These are phyloP conservation scores for Exidia glandulosa DNA, from an alignment of 768 basidiomycete genomes.

Conservation along the genomic window DNA sequence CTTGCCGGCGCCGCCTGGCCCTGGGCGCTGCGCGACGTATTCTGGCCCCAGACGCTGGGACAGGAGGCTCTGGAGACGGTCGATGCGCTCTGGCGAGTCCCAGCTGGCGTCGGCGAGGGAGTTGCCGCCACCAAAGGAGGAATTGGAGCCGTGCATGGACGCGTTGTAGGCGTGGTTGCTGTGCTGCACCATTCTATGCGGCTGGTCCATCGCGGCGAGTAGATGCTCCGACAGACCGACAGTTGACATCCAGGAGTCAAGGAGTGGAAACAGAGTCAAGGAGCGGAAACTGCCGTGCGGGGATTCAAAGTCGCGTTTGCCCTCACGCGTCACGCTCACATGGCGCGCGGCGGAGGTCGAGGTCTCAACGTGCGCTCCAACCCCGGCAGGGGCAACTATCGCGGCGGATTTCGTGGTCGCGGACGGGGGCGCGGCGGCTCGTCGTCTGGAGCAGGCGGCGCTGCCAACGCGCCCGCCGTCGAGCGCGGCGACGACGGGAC, in stretches of 20 bases:
- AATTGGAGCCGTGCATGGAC: not conserved
- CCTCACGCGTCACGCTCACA: not conserved
- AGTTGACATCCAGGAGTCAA: too few relatives aligned
- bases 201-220: not conserved
- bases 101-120: not conserved
- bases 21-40: constrained; percentile 79
- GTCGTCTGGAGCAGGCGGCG: constrained; percentile 14
- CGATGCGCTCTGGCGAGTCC: not conserved
- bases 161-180: not conserved
- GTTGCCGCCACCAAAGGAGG: not conserved
- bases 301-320: not conserved
- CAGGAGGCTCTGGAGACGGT: constrained; percentile 61
- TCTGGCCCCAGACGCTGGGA: constrained; percentile 89
- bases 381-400: not conserved
- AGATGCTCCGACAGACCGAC: too few relatives aligned
- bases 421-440: constrained; percentile 22
- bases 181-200: not conserved
- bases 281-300: too few relatives aligned
- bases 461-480: constrained; percentile 31
- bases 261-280: too few relatives aligned
- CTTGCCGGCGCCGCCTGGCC: constrained; percentile 76
- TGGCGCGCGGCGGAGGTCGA: not conserved
- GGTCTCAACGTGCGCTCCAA: not conserved
- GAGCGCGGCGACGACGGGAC: constrained; percentile 86
- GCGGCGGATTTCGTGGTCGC: constrained; percentile 41